Base-by-base conservation (phyloP, 192 early-diverging fungal species). In the Coemansia sp. region DNA sequence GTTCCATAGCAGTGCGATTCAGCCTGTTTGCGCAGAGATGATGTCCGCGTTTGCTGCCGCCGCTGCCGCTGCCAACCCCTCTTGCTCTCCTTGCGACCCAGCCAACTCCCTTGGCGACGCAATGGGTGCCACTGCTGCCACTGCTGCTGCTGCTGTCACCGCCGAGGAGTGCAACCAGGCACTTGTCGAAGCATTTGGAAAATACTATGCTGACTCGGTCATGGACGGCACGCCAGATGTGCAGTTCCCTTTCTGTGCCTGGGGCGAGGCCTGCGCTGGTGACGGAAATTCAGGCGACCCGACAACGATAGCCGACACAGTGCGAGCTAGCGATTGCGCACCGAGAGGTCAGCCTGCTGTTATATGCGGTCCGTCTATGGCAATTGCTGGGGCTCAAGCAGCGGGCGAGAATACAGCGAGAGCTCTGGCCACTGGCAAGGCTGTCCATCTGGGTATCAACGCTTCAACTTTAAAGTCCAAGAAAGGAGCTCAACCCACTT, bases 41-140 rank as follows among this genome's bases (percentile, higher is more conserved):
- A 64, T 70, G 14, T 70, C 74, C 15, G 68, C 74, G 12, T 76
- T 76, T 48, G 59, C 74, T 60, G 50, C 74, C 11, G 68, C 64
- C 1, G 48, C 69, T 9, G 39, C 51, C 19, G 36, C 69, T 19
- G 39, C 50, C 9, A 55, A 9, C 55, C 29, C 55, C 12, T 14
- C 31, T 11, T 59, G 27, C 42, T n/a, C 66, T 55, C 57, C 62
- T 1, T n/a, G 42, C n/a, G 62, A 70, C 15, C 36, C 53, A 3
- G 45, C 39, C 31, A 9, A 19, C 46, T 17, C 31, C 8, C 31
- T 68, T 39, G 31, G 55, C 17, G 8, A n/a, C n/a, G 19, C 34
- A 10, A 69, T 69, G 11, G 55, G 44, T 14, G 58, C 67, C 38
- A 6, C 59, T 10, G 32, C 31, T 14, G 58, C 67, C 38, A 6